These are phyloP conservation scores for Malus sylvestris DNA, from an alignment of 306 rosid genomes.

Conservation along the genomic window DNA sequence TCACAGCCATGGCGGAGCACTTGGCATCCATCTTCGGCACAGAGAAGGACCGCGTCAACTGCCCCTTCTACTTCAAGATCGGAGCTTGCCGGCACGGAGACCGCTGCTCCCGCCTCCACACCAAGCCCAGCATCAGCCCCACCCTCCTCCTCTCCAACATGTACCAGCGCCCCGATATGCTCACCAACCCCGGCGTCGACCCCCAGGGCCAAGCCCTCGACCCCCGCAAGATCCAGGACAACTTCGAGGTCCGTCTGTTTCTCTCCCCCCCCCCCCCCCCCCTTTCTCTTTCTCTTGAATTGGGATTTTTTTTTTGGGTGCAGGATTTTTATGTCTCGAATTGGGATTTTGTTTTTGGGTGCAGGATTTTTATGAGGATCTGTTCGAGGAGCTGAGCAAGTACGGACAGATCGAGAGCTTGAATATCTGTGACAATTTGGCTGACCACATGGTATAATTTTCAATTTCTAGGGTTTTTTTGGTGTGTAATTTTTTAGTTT, in stretches of 20 bases:
- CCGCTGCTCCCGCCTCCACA: conserved; percentile 94
- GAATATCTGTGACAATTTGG: conserved; percentile 93
- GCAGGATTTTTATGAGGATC: conserved; percentile 92
- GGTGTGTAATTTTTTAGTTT: not conserved
- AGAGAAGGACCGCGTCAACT: conserved; percentile 93
- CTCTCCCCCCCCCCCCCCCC: no score
- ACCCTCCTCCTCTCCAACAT: conserved; percentile 90
- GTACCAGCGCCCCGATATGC: conserved; percentile 91
- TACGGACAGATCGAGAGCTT: conserved; percentile 88
- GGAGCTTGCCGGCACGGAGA: conserved; percentile 99
- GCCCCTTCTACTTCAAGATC: conserved; percentile 99
- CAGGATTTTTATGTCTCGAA: conserved; percentile 62
- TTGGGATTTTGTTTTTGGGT: not conserved
- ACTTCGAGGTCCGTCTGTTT: conserved; percentile 46
- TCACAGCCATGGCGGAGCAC: conserved; percentile 82
- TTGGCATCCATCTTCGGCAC: conserved; percentile 97
- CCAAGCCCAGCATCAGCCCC: conserved; percentile 93
- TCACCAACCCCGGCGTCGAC: conserved; percentile 46
- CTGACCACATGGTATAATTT: conserved; percentile 82
- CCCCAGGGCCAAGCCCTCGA: conserved; percentile 73
- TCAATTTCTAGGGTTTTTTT: not conserved
- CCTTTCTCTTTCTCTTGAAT: not conserved
- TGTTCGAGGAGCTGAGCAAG: conserved; percentile 92
- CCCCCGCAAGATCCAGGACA: conserved; percentile 86
- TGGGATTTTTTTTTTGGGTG: not conserved